phyloP scores from a whole-genome alignment of 345 rosid genomes.

The Sonneratia alba region DNA sequence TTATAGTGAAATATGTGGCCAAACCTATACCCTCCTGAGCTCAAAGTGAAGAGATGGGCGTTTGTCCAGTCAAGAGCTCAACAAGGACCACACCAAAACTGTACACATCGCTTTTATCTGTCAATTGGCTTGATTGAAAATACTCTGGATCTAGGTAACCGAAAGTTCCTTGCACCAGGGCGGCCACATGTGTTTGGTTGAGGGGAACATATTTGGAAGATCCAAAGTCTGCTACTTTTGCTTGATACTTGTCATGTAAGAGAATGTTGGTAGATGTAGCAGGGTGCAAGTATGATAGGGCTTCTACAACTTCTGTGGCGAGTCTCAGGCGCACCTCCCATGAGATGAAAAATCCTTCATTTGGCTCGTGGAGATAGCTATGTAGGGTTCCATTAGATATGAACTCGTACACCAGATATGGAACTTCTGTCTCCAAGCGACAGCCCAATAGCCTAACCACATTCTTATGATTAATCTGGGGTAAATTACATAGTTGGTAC shows the following conservation, averaged over 20 bases:
- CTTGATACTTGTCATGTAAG: slow-evolving; percentile 5
- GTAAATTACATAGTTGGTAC: too few relatives aligned
- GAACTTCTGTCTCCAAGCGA: too few relatives aligned
- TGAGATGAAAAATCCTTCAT: background rate
- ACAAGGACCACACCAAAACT: background rate
- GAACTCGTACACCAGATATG: too few relatives aligned
- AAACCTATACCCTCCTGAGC: too few relatives aligned
- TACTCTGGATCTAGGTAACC: background rate
- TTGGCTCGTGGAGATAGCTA: background rate
- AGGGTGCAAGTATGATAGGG: background rate
- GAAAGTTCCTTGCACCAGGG: slow-evolving; percentile 3
- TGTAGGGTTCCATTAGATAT: background rate
- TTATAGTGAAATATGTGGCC: background rate
- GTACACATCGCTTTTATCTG: background rate
- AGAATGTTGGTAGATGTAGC: background rate
- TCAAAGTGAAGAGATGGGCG: background rate
- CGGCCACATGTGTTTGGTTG: slow-evolving; percentile 3
- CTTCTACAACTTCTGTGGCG: background rate
- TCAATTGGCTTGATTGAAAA: background rate
- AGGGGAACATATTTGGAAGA: slow-evolving; percentile 1
- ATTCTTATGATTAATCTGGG: too few relatives aligned
- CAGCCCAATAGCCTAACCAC: too few relatives aligned
- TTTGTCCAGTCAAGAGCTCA: background rate
- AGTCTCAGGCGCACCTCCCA: background rate
- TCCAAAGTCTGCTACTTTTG: background rate